Evolutionary conservation across 257 asterid genomes (phyloP), one percentile per base, ranked within the genome.

Genomic region (Eustoma russellianum): DNA sequence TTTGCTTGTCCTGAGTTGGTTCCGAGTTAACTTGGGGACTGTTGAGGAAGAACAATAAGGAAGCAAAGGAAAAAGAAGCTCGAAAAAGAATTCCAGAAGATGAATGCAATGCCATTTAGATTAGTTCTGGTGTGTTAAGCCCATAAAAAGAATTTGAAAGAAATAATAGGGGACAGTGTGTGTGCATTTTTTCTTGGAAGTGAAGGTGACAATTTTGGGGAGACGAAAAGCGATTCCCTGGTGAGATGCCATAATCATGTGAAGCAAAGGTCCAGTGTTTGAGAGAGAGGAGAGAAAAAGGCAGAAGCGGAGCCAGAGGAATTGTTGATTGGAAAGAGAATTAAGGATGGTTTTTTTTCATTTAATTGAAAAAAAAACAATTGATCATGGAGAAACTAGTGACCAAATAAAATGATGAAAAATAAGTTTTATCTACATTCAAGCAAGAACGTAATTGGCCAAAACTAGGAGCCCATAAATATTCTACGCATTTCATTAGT

Each of bases 1-100:
- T 87, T 64, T 86, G 95, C 72, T 74, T 83, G 60, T 91, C 98
- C 61, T 67, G 71, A 34, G 82, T 76, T 7, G 90, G 95, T 60
- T 91, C 98, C 3, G 97, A 60, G 51, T 47, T 14, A 16, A 69
- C 83, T 40, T 58, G 56, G 33, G 40, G 8, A 55, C 38, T 24
- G 34, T 3, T 17, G 19, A 41, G 46, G 56, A 66, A 61, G 2
- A 67, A 12, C 9, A 63, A 7, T 14, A 56, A 5, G 8, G 10
- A 49, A 15, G 53, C 40, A 41, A 48, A 55, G 38, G 48, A 51
- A 0, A 59, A 35, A 52, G 33, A 9, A 46, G 10, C 41, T 7
- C 15, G 51, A 53, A 38, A 48, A n/a, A 62, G 48, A 41, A 41
- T 11, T 13, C 49, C 43, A 47, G 34, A 46, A 62, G 11, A 5